A percentile compares a stretch with the other conserved stretches of the same genome.
phyloP scores from a whole-genome alignment of 106 monocot species.

The Platanthera zijinensis region DNA sequence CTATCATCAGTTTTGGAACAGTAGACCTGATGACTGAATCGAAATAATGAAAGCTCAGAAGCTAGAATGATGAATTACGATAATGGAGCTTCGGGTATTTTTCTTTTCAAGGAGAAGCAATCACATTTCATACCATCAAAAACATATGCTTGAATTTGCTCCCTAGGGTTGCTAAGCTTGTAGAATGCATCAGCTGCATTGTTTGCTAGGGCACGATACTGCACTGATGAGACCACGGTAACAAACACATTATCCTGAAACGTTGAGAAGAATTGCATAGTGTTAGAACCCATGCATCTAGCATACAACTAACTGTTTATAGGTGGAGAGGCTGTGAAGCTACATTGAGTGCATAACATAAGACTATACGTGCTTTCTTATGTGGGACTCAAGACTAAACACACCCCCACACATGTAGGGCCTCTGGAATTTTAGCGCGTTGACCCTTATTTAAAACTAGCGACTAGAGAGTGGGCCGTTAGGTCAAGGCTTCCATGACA shows the following conservation, averaged over 20 bases:
- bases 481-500: no score
- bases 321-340: no score
- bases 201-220: constrained; percentile 76
- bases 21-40: constrained; percentile 40
- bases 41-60: neutral
- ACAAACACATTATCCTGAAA: constrained; percentile 93
- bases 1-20: constrained; percentile 40
- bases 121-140: constrained; percentile 62
- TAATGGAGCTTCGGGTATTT: neutral
- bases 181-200: constrained; percentile 86
- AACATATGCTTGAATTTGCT: constrained; percentile 89
- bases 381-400: no score
- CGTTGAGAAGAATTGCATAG: constrained; percentile 1
- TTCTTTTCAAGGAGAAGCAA: neutral
- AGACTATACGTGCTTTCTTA: no score
- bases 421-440: no score
- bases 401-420: no score
- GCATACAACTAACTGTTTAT: no score
- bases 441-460: no score
- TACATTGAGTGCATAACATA: no score
- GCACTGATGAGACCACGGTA: constrained; percentile 88
- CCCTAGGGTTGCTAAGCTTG: constrained; percentile 69
- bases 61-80: neutral
- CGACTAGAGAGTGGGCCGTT: no score
- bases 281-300: no score